Evolutionary conservation across 257 asterid genomes (phyloP).

Genomic region (Dorcoceras hygrometricum): DNA sequence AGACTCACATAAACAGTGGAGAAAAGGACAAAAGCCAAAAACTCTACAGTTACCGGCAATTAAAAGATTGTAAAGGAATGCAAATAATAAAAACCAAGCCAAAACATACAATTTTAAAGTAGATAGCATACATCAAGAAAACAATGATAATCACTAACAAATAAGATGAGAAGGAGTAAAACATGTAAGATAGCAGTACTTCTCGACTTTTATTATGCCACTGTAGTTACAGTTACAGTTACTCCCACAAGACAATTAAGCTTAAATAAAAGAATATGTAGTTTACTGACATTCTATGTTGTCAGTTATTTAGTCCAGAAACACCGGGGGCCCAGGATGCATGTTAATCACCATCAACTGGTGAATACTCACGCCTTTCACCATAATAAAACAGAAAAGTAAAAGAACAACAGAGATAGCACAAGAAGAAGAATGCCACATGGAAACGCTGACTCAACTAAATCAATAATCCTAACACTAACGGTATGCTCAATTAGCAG

Average conservation of each 20-base stretch:
- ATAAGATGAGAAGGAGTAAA: neutral
- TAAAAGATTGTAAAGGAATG: neutral
- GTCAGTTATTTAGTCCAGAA: neutral
- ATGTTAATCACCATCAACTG: neutral
- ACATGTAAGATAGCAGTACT: neutral
- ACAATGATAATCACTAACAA: neutral
- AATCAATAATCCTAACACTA: neutral
- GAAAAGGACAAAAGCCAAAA: conserved; percentile 10
- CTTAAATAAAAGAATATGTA: neutral
- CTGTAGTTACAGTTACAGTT: neutral
- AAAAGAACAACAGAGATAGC: too few species aligned
- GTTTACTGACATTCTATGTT: neutral
- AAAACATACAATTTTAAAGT: too few species aligned
- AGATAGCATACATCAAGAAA: neutral
- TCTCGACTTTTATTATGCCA: neutral
- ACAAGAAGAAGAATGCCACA: neutral
- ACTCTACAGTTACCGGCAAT: neutral
- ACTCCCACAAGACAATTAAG: neutral
- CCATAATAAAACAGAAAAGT: too few species aligned
- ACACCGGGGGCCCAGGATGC: too few species aligned
- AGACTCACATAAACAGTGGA: conserved; percentile 6
- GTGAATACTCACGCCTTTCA: neutral
- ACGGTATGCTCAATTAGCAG: neutral
- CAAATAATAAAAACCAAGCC: neutral
- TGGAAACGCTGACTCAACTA: neutral